Percentiles rank a stretch among this genome's conserved stretches.
Evolutionary conservation across 176 grass and related monocot genomes (phyloP).

Genomic region (Panicum miliaceum): DNA sequence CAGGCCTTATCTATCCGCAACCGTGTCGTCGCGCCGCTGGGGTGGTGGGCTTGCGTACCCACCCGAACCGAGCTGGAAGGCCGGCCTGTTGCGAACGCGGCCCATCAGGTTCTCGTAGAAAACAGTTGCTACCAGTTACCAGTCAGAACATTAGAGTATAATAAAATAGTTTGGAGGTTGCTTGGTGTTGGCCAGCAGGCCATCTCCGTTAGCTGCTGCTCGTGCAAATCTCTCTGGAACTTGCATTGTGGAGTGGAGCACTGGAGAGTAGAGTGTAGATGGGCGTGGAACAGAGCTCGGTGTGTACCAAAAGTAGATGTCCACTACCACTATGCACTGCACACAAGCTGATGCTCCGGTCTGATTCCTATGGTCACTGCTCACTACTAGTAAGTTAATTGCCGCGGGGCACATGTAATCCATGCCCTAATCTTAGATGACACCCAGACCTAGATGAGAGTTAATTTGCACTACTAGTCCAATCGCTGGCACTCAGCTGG

Average conservation of each 20-base stretch:
- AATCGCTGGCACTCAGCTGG: neutral
- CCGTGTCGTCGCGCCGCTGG: neutral
- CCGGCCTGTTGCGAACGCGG: neutral
- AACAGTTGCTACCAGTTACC: neutral
- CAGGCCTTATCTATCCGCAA: conserved; percentile 26
- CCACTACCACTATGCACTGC: too few species aligned
- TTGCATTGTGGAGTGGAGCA: neutral
- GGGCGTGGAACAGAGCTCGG: neutral
- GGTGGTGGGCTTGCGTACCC: too few species aligned
- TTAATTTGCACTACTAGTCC: too few species aligned
- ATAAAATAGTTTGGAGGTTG: neutral
- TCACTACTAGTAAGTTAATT: neutral
- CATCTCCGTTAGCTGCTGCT: neutral
- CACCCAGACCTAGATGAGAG: neutral
- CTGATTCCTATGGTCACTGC: neutral
- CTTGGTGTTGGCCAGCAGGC: neutral
- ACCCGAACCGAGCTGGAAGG: neutral
- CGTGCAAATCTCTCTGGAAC: neutral
- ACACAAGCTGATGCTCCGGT: neutral
- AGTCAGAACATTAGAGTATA: too few species aligned
- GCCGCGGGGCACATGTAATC: neutral
- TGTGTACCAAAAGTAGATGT: neutral
- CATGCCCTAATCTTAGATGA: neutral
- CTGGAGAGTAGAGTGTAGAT: neutral
- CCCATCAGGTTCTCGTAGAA: neutral